Evolutionary conservation across 768 basidiomycete species (phyloP), one percentile per base, ranked within the genome.

Genomic region (Sporobolomyces roseus): DNA sequence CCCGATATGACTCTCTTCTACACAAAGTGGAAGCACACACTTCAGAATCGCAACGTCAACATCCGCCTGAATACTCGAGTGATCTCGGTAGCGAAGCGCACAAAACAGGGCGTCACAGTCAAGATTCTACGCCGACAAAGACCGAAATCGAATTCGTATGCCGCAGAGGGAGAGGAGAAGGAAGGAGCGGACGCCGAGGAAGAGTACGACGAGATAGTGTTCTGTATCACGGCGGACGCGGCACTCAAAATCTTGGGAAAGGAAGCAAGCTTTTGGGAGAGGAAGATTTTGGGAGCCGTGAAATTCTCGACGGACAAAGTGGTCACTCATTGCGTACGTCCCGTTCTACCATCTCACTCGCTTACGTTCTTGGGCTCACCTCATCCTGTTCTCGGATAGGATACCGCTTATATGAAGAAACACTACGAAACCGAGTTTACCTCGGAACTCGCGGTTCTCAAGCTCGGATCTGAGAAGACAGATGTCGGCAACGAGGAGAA

Each of bases 261-360:
- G 60, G 61, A 74, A 41, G 79, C 78, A n/a, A 67, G 75, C 4
- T 72, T 69, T 66, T 66, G 77, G 41, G 80, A 81, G 74, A 78
- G 76, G 68, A 63, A 64, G 48, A 75, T 81, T 10, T 70, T 81
- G 21, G 54, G 54, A 2, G 54, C 16, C 5, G 77, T 80, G 16
- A 80, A 76, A 70, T 81, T 79, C 78, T 77, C 77, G 41, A 79
- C 80, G 68, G 80, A 81, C 72, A 72, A 80, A 29, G 80, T 80
- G 19, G 78, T 80, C 29, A 80, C 79, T 5, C 80, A 80, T 64
- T 78, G 73, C 52, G 78, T 78, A 46, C 4, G 54, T 54, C 54
- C 17, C 38, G n/a, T n/a, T 41, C 38, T 41, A 52, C 14, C 25
- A 7, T 48, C 35, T n/a, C 27, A 36, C 13, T 59, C 49, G 19